A percentile compares a stretch with the other conserved stretches of the same genome.
phyloP scores from a whole-genome alignment of 2,329 filamentous ascomycete species.

The Colletotrichum abscissum region DNA sequence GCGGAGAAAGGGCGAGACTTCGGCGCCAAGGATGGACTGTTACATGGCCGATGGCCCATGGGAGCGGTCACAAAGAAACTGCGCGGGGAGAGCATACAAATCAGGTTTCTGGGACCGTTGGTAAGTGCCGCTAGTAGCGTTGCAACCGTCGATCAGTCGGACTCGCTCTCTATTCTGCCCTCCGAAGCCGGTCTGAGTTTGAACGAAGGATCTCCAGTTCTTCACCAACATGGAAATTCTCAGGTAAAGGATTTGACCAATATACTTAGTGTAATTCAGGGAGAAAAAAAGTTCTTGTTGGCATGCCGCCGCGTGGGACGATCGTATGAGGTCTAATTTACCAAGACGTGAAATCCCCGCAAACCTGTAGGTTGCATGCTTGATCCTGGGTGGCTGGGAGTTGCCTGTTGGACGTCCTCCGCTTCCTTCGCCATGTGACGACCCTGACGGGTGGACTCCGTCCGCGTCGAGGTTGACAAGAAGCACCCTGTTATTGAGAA shows the following conservation, averaged over 20 bases:
- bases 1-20: neutral
- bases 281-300: neutral
- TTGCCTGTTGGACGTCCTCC: neutral
- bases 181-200: neutral
- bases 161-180: slow-evolving; percentile 1
- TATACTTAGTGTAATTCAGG: neutral
- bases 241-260: slow-evolving; percentile 9
- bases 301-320: neutral
- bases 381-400: slow-evolving; percentile 11
- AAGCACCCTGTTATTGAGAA: neutral
- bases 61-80: neutral
- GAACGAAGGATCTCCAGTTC: neutral
- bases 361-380: neutral
- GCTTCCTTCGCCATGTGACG: slow-evolving; percentile 10
- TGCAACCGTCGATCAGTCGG: slow-evolving; percentile 1
- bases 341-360: slow-evolving; percentile 2
- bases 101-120: neutral
- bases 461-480: neutral
- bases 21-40: neutral
- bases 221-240: neutral
- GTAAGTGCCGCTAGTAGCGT: neutral
- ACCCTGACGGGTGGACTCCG: neutral
- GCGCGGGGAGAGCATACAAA: neutral
- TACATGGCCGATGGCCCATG: neutral
- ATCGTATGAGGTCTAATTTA: slow-evolving; percentile 26